A percentile compares a stretch with the other conserved stretches of the same genome.
Evolutionary conservation across 2,329 filamentous ascomycete genomes (phyloP).

Genomic region (Penicillium sp.): DNA sequence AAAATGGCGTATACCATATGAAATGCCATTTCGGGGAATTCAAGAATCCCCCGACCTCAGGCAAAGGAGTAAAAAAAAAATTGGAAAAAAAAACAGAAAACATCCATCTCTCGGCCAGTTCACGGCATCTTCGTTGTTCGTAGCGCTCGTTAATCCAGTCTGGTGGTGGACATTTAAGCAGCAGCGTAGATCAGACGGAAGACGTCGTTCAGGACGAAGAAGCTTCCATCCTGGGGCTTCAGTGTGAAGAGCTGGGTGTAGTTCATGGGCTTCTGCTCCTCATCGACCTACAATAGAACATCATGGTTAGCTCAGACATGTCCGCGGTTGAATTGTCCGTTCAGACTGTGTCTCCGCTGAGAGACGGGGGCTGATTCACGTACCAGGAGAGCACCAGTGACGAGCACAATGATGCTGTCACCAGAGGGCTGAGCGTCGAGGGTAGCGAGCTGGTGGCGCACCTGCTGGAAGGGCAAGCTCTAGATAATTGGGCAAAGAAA

Average conservation of each 20-base stretch:
- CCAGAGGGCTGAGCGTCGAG: constrained; percentile 76
- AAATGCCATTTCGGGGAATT: background rate
- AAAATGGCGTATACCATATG: background rate
- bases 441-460: constrained; percentile 70
- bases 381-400: constrained; percentile 82
- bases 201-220: constrained; percentile 88
- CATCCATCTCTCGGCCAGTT: background rate
- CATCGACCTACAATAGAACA: constrained; percentile 62
- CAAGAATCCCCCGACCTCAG: background rate
- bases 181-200: constrained; percentile 75
- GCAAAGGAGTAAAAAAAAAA: too few relatives aligned
- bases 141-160: constrained; percentile 11
- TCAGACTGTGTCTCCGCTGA: too few relatives aligned
- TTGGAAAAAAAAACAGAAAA: constrained; percentile 5
- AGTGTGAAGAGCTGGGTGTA: constrained; percentile 90
- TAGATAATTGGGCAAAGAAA: constrained; percentile 33
- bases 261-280: constrained; percentile 78
- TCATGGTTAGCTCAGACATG: background rate
- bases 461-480: constrained; percentile 73
- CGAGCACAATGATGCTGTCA: constrained; percentile 72
- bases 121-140: constrained; percentile 12
- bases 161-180: constrained; percentile 8
- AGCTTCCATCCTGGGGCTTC: constrained; percentile 63
- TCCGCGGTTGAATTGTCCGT: background rate
- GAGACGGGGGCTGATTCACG: constrained; percentile 23